phyloP scores from a whole-genome alignment of 2,329 filamentous ascomycete species.

The Epichloe baconii region DNA sequence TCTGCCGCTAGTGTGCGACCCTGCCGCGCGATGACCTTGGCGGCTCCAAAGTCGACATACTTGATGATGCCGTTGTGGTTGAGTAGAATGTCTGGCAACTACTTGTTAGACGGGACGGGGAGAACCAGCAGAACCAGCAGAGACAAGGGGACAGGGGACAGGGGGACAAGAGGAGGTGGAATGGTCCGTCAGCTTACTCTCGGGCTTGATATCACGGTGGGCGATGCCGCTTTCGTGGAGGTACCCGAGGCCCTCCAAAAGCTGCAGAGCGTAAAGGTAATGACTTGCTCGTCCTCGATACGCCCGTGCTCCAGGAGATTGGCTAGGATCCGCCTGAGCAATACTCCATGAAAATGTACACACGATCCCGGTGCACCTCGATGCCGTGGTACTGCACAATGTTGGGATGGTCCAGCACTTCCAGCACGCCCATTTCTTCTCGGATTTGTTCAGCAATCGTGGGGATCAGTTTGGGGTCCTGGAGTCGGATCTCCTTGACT shows the following conservation, averaged over 20 bases:
- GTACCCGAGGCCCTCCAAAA: slow-evolving; percentile 87
- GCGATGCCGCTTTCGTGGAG: slow-evolving; percentile 85
- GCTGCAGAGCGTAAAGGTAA: slow-evolving; percentile 88
- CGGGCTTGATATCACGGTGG: slow-evolving; percentile 95
- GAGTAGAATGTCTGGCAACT: slow-evolving; percentile 64
- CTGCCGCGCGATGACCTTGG: slow-evolving; percentile 90
- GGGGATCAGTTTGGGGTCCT: slow-evolving; percentile 92
- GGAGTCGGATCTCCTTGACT: slow-evolving; percentile 93
- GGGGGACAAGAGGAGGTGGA: neutral
- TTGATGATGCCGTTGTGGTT: slow-evolving; percentile 98
- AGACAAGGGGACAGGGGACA: neutral
- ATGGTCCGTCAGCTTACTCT: slow-evolving; percentile 50
- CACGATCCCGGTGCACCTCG: slow-evolving; percentile 93
- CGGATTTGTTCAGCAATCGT: slow-evolving; percentile 87
- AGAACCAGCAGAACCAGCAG: neutral
- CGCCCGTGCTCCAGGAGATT: slow-evolving; percentile 85
- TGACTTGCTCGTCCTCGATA: slow-evolving; percentile 94
- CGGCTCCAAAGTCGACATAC: slow-evolving; percentile 95
- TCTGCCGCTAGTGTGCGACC: slow-evolving; percentile 67
- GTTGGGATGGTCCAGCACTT: slow-evolving; percentile 92
- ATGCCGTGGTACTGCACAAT: slow-evolving; percentile 97
- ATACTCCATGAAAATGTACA: slow-evolving; percentile 99
- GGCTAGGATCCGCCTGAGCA: slow-evolving; percentile 91
- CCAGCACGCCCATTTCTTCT: slow-evolving; percentile 93
- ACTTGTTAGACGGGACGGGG: slow-evolving; percentile 7